phyloP scores from a whole-genome alignment of 2,329 filamentous ascomycete genomes.

The Colletotrichum destructivum region DNA sequence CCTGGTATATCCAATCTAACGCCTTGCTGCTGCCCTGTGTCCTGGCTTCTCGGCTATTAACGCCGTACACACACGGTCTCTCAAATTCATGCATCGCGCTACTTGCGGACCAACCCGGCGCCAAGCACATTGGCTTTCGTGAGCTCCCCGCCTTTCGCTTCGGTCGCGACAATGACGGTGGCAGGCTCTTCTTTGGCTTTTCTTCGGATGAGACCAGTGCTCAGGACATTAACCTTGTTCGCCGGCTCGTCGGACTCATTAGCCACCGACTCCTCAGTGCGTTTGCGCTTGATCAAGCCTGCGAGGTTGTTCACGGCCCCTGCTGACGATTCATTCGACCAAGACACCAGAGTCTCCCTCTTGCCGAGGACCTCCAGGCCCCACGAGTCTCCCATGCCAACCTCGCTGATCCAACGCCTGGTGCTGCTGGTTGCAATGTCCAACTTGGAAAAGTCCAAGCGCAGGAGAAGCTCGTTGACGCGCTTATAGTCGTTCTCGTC shows the following conservation, averaged over 20 bases:
- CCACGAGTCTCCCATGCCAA: constrained; percentile 69
- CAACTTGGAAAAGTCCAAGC: constrained; percentile 80
- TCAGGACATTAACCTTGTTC: constrained; percentile 62
- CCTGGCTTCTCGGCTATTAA: neutral
- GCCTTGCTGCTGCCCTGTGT: constrained; percentile 3
- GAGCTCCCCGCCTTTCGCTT: constrained; percentile 1
- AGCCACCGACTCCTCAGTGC: constrained; percentile 47
- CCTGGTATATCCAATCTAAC: constrained; percentile 18
- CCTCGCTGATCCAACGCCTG: constrained; percentile 78
- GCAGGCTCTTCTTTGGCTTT: constrained; percentile 64
- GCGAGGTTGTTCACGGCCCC: constrained; percentile 62
- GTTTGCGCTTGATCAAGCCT: constrained; percentile 64
- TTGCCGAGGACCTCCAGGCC: constrained; percentile 65
- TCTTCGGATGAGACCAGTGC: constrained; percentile 67
- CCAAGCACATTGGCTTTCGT: constrained; percentile 58
- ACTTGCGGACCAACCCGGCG: constrained; percentile 63
- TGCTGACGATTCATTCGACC: constrained; percentile 29
- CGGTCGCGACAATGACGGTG: constrained; percentile 43
- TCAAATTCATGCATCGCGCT: constrained; percentile 55
- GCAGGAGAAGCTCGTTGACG: constrained; percentile 77
- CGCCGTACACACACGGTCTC: neutral
- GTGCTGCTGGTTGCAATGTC: constrained; percentile 77
- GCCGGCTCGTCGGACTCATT: constrained; percentile 22
- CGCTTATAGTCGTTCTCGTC: constrained; percentile 77
- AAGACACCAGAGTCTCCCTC: constrained; percentile 47